Evolutionary conservation across 345 rosid genomes (phyloP).

Genomic region (Hypericum androsaemum): DNA sequence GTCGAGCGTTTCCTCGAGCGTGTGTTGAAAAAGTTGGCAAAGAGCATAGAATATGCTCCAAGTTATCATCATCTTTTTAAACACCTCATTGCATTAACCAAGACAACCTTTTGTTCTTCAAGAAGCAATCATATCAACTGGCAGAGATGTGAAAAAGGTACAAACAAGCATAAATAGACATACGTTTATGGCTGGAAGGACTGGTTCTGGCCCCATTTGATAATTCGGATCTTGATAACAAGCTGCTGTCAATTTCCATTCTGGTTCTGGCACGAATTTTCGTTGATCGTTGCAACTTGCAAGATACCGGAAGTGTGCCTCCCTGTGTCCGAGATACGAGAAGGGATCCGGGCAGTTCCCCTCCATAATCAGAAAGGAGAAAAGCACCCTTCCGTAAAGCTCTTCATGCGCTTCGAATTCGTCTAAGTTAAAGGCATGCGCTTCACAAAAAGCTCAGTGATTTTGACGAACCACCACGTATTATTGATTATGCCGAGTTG

Average conservation of each 20-base stretch:
- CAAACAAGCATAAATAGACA: conserved; percentile 12
- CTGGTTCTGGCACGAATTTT: no score
- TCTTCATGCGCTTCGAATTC: conserved; percentile 54
- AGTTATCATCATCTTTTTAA: no score
- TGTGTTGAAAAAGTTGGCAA: conserved; percentile 66
- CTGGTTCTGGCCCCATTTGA: conserved; percentile 39
- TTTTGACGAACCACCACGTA: no score
- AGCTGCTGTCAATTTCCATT: conserved; percentile 52
- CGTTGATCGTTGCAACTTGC: no score
- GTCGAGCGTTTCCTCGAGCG: conserved; percentile 76
- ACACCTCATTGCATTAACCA: no score
- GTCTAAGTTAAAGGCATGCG: conserved; percentile 13
- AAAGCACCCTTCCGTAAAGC: conserved; percentile 33
- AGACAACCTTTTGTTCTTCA: no score
- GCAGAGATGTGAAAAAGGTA: conserved; percentile 2
- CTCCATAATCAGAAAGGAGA: conserved; percentile 48
- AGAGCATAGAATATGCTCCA: no score
- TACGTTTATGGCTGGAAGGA: conserved; percentile 55
- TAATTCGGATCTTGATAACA: conserved; percentile 53
- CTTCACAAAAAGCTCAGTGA: no score
- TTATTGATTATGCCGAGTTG: no score
- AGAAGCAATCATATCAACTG: background rate
- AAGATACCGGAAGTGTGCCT: no score
- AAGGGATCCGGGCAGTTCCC: conserved; percentile 55
- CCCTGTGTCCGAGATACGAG: conserved; percentile 47